phyloP scores from a whole-genome alignment of 2,329 filamentous ascomycete genomes.

The Metarhizium robertsii region DNA sequence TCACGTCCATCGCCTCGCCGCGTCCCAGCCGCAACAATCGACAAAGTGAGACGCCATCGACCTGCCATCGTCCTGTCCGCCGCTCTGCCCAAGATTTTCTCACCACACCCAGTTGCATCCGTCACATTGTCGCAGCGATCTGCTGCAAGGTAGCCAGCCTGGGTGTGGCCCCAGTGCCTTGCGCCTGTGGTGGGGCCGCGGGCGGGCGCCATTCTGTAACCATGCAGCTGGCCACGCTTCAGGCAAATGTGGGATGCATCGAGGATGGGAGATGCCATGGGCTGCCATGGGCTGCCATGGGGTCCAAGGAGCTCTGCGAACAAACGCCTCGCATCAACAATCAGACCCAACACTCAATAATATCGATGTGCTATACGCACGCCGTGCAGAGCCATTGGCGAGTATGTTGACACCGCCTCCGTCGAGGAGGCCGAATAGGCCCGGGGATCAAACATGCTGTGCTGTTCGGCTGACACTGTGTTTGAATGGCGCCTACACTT shows the following conservation, averaged over 20 bases:
- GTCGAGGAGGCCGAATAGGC: no score
- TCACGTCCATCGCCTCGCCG: not conserved
- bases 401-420: no score
- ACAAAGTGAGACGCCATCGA: not conserved
- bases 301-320: no score
- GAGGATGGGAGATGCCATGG: not conserved
- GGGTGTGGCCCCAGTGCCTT: conserved; percentile 5
- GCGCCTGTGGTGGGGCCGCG: conserved; percentile 11
- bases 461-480: not conserved
- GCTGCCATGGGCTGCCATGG: not conserved
- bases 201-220: conserved; percentile 10
- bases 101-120: not conserved
- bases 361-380: no score
- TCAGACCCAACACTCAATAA: no score
- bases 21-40: not conserved
- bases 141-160: conserved; percentile 1
- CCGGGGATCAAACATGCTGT: not conserved
- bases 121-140: conserved; percentile 3
- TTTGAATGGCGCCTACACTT: not conserved
- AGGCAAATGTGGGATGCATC: not conserved
- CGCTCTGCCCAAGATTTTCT: not conserved
- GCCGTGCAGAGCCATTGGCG: no score
- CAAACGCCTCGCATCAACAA: no score
- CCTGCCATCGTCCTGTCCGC: not conserved
- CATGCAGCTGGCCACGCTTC: conserved; percentile 4